Evolutionary conservation across 2,329 filamentous ascomycete species (phyloP), one percentile per base, ranked within the genome.

Genomic region (Neofusicoccum parvum): DNA sequence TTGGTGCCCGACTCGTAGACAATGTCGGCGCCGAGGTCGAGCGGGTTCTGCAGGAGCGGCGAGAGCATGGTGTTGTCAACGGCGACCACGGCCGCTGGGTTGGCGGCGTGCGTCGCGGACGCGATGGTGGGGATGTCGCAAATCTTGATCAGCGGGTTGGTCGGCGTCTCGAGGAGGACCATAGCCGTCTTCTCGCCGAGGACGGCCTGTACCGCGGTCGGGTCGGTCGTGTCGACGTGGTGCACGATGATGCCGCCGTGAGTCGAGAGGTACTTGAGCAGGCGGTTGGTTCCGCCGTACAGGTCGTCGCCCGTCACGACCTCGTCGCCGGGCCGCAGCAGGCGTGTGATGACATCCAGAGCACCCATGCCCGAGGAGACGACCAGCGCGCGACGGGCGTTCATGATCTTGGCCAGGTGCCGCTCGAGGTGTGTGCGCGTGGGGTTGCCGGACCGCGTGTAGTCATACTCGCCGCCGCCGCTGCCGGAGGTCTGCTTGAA

Each of bases 11-110:
- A 96, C 81, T 99, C 95, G 80, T 99, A 99, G 65, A 96, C 92
- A 70, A 99, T 91, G 73, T 99, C 95, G 15, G 94, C 94, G 65
- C 96, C 95, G 34, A 98, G 85, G 67, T 98, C 94, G 17, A 99
- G 87, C 5, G 95, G 95, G 80, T 97, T 98, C 74, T 90, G 90
- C 7, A 99, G 88, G 83, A 97, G 90, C 11, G 95, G 95, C 2
- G 94, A 97, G 70, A 99, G 89, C 95, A 99, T 99, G 66, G 95
- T 99, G 82, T 99, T 99, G 80, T 99, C 95, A 32, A 98, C 95
- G 1, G 94, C 88, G 15, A 99, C 93, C 46, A 98, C 82, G 32
- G 92, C 91, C 68, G 87, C 87, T 7, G 90, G 83, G 78, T 95
- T 97, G 58, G 86, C 87, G 43, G 89, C 87, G 77, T 98, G 95